Conservation (phyloP, 2,329 filamentous ascomycete species). For the Aspergillus sp. region DNA sequence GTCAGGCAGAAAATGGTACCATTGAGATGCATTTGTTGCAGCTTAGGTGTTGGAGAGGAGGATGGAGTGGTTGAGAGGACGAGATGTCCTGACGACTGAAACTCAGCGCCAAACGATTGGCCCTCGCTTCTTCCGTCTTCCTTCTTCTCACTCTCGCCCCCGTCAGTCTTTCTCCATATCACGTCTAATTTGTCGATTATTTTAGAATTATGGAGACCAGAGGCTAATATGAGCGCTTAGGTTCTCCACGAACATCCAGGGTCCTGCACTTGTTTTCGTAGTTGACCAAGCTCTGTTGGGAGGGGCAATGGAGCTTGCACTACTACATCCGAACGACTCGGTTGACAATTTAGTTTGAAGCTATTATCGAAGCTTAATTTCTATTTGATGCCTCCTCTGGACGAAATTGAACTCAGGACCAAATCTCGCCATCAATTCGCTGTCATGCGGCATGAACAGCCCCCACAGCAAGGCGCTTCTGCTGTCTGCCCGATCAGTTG, state of each 20-base stretch:
- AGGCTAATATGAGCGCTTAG: neutral
- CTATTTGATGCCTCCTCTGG: neutral
- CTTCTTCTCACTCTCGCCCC: neutral
- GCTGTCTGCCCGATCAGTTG: slow-evolving; percentile 10
- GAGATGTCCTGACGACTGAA: slow-evolving; percentile 2
- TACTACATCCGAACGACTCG: neutral
- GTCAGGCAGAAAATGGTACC: neutral
- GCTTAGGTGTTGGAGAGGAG: neutral
- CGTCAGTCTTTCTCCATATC: neutral
- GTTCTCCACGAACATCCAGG: neutral
- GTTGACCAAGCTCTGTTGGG: neutral
- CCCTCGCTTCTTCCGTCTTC: neutral
- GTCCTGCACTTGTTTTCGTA: neutral
- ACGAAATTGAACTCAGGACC: neutral
- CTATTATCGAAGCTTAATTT: neutral
- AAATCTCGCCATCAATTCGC: neutral
- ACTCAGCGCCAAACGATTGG: slow-evolving; percentile 10
- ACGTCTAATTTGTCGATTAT: neutral
- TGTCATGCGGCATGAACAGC: neutral
- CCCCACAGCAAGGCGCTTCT: slow-evolving; percentile 6
- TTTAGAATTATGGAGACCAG: neutral
- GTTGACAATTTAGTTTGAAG: neutral
- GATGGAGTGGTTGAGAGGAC: slow-evolving; percentile 8
- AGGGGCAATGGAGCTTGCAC: neutral
- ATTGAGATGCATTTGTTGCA: slow-evolving; percentile 1